These are phyloP conservation scores for Sarcodon aspratus DNA, from an alignment of 768 basidiomycete species.

Conservation along the genomic window DNA sequence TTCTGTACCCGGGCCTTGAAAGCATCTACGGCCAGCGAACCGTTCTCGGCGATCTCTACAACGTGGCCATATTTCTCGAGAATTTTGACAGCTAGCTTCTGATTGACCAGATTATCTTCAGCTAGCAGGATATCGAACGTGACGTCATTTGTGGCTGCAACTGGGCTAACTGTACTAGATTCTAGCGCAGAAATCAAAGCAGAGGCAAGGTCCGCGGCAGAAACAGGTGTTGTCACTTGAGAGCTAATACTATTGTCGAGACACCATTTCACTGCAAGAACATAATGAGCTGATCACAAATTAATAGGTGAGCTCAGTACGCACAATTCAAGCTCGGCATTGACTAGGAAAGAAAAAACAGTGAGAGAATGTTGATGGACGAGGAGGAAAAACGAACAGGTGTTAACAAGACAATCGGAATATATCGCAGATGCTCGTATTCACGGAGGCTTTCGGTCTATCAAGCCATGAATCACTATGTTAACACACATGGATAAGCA, in stretches of 20 bases:
- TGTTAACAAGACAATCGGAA: slow-evolving; percentile 86
- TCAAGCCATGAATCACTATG: neutral
- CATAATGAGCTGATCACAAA: slow-evolving; percentile 11
- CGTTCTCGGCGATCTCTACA: slow-evolving; percentile 97
- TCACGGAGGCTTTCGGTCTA: slow-evolving; percentile 88
- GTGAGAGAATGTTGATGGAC: neutral
- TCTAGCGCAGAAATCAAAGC: slow-evolving; percentile 92
- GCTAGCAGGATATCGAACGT: slow-evolving; percentile 90
- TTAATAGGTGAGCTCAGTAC: slow-evolving; percentile 15
- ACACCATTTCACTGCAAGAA: slow-evolving; percentile 78
- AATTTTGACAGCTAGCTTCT: slow-evolving; percentile 93
- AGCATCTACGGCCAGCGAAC: slow-evolving; percentile 84
- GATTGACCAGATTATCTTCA: slow-evolving; percentile 93
- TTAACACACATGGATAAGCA: slow-evolving; percentile 1
- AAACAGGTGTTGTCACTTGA: slow-evolving; percentile 86
- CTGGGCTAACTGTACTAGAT: slow-evolving; percentile 85
- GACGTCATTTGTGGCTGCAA: slow-evolving; percentile 75
- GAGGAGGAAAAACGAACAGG: slow-evolving; percentile 29
- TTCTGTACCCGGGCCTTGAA: slow-evolving; percentile 71
- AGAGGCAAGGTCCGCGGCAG: slow-evolving; percentile 79
- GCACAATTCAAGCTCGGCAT: slow-evolving; percentile 66
- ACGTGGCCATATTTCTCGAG: slow-evolving; percentile 92
- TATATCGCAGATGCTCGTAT: slow-evolving; percentile 89
- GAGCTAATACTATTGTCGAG: slow-evolving; percentile 93
- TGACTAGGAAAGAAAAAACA: slow-evolving; percentile 19